A percentile compares a stretch with the other conserved stretches of the same genome.
These are phyloP conservation scores for Saccharomycopsis malanga DNA, from an alignment of 805 yeast genomes.

Conservation along the genomic window DNA sequence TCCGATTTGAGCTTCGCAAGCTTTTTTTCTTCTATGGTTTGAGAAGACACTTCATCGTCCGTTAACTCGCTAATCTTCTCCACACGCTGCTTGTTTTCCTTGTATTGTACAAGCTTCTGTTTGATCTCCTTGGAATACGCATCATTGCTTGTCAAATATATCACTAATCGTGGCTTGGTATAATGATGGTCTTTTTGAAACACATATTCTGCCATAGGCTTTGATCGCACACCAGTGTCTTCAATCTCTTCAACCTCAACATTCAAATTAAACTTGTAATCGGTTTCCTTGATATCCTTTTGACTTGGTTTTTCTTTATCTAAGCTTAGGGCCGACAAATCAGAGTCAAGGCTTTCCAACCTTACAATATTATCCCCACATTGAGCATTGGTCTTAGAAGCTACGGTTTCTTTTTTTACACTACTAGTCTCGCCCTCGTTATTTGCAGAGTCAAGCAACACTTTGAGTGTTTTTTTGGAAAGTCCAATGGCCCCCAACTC, in stretches of 20 bases:
- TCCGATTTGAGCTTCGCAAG: slow-evolving; percentile 23
- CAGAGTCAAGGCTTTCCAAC: too few relatives aligned
- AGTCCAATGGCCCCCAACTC: slow-evolving; percentile 58
- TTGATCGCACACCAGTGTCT: background rate
- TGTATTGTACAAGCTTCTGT: background rate
- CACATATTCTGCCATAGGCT: slow-evolving; percentile 11
- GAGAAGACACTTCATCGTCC: slow-evolving; percentile 12
- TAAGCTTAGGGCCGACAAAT: too few relatives aligned
- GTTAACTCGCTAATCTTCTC: background rate
- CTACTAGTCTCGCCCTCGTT: background rate
- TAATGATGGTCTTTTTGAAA: slow-evolving; percentile 13
- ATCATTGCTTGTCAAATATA: slow-evolving; percentile 6
- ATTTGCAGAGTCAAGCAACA: slow-evolving; percentile 22
- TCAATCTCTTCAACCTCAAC: background rate
- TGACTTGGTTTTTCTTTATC: too few relatives aligned
- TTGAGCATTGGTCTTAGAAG: background rate
- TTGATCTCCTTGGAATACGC: slow-evolving; percentile 2
- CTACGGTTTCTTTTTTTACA: background rate
- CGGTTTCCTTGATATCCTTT: background rate
- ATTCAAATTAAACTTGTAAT: background rate
- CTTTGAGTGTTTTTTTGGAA: slow-evolving; percentile 34
- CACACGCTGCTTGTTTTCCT: background rate
- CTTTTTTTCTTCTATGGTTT: slow-evolving; percentile 17
- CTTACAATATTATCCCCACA: too few relatives aligned
- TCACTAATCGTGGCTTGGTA: slow-evolving; percentile 12